Base-by-base conservation (phyloP, 2,329 filamentous ascomycete genomes). In the Chaetomium globosum region DNA sequence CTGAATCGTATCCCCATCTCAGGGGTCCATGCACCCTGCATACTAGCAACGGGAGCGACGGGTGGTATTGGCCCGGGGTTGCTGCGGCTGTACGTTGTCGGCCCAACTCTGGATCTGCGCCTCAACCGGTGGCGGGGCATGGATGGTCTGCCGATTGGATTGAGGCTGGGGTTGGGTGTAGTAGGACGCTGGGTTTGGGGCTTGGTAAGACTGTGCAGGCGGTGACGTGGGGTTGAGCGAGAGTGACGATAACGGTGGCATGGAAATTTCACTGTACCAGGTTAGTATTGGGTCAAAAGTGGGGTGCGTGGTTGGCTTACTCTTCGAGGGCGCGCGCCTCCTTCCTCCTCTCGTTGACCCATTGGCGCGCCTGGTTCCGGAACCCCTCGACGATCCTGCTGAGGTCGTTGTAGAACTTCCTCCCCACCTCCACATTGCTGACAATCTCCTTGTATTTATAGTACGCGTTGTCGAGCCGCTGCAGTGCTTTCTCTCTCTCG, bases 381-480 rank as follows among this genome's bases (percentile, higher is more conserved):
- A 97, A 98, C 10, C 80, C 80, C 0, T 87, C 89, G 0, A 97
- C 91, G 68, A 98, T 93, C 77, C 90, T 91, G 55, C 90, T 91
- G 4, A 99, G 83, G 74, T 98, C 93, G 71, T 99, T 99, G 80
- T 98, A 99, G 75, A 99, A 99, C 75, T 95, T 97, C 61, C 94
- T 84, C 0, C 92, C 95, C 0, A 90, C 91, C 70, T 98, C 94
- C 2, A 97, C 83, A 74, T 98, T 97, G 69, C 87, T 91, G 64
- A 97, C 87, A 64, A 98, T 92, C 76, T 99, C 94, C 78, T 97
- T 97, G 81, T 98, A 98, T 78, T 94, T 96, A 77, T 93, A 88
- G 75, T 96, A 98, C 0, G 92, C 94, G 69, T 91, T 93, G 76
- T 98, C 94, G 10, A 99, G 81, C 67, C 85, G 87, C 77, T 99